Conservation (phyloP, 768 basidiomycete species). For the Kwoniella shandongensis region DNA sequence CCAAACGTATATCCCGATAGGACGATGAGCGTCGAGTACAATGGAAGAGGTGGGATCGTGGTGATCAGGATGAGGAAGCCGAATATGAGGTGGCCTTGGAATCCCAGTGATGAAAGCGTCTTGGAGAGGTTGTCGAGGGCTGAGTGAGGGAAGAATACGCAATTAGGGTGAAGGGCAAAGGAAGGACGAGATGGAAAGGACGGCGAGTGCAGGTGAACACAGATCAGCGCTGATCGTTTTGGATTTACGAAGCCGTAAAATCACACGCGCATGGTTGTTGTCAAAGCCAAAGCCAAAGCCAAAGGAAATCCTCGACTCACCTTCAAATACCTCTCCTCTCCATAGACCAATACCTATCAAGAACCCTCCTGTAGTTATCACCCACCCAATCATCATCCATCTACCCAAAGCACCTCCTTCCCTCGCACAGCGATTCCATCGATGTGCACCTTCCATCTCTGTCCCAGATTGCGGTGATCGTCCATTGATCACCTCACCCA, state of each 20-base stretch:
- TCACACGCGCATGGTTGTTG: no score
- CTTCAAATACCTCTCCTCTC: constrained; percentile 75
- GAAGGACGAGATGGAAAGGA: not conserved
- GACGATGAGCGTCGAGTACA: constrained; percentile 90
- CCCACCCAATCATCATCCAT: constrained; percentile 58
- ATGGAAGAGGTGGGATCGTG: constrained; percentile 67
- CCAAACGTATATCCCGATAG: constrained; percentile 90
- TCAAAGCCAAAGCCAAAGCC: no score
- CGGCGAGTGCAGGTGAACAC: constrained; percentile 3
- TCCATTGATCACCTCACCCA: not conserved
- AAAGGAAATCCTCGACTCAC: constrained; percentile 65
- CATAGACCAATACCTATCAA: constrained; percentile 78
- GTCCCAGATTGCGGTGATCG: not conserved
- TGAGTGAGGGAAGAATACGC: constrained; percentile 47
- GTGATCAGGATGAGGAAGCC: constrained; percentile 57
- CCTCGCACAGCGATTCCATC: not conserved
- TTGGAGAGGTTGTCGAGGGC: constrained; percentile 78
- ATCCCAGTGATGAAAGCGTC: constrained; percentile 70
- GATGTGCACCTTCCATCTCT: not conserved
- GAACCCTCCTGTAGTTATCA: constrained; percentile 72
- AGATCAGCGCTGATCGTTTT: constrained; percentile 5
- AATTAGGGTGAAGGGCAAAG: not conserved
- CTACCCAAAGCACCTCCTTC: constrained; percentile 27
- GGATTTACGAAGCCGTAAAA: no score
- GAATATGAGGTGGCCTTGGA: constrained; percentile 73